Evolutionary conservation across 2,329 filamentous ascomycete species (phyloP).

Genomic region (Cordyceps militaris): DNA sequence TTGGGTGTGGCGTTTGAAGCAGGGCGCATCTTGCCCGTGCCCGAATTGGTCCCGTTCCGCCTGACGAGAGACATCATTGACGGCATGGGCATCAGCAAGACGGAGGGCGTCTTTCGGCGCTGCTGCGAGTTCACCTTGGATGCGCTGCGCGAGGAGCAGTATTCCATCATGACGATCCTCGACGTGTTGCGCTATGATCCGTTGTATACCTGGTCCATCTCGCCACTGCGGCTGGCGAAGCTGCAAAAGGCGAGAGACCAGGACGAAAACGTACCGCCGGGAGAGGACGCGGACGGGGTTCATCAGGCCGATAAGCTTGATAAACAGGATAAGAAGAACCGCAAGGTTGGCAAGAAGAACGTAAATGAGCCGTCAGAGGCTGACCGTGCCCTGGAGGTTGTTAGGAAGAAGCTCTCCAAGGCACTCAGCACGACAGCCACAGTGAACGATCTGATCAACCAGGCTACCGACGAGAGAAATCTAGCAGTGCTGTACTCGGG

Average conservation of each 20-base stretch:
- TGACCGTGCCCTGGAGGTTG: conserved; percentile 82
- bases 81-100: conserved; percentile 91
- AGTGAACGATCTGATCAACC: conserved; percentile 94
- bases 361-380: conserved; percentile 65
- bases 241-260: conserved; percentile 54
- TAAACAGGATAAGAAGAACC: conserved; percentile 21
- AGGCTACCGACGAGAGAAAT: conserved; percentile 88
- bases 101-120: conserved; percentile 92
- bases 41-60: conserved; percentile 92
- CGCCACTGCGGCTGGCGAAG: conserved; percentile 57
- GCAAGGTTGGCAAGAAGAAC: conserved; percentile 32
- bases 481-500: conserved; percentile 79
- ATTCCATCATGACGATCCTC: conserved; percentile 97
- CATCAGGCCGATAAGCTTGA: too few species aligned
- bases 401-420: conserved; percentile 93
- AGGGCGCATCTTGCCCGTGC: conserved; percentile 87
- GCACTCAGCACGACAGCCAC: conserved; percentile 89
- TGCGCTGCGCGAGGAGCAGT: conserved; percentile 87
- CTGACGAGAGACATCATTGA: conserved; percentile 92
- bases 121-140: conserved; percentile 98
- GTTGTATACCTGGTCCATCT: conserved; percentile 90
- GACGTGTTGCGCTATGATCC: conserved; percentile 98
- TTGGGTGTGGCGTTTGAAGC: conserved; percentile 96
- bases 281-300: conserved; percentile 32
- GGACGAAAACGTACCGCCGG: conserved; percentile 27